Base-by-base conservation (phyloP, 2,329 filamentous ascomycete genomes). In the Cladosporium phlei region DNA sequence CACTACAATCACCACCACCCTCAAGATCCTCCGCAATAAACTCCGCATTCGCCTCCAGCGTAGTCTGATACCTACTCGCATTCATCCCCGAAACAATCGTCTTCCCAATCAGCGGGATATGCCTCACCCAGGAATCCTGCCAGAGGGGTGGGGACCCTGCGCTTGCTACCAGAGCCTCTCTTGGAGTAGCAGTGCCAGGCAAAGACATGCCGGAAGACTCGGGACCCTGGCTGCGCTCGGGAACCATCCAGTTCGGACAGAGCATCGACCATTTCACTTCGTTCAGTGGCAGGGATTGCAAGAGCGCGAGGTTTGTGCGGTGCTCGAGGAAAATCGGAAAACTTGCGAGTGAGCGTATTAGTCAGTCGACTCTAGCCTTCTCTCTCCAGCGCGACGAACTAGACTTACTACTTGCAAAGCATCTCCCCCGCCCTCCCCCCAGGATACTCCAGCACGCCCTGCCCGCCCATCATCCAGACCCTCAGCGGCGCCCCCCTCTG, bases 11-110 rank as follows among this genome's bases (percentile, higher is more conserved):
- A 30, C 60, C 54, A 2, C 35, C 40, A 24, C 25, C 56, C 48
- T 62, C 65, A 34, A 71, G 55, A 55, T 71, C 68, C 34, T 53
- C 58, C 10, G 68, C 67, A 33, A 72, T 61, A 37, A 71, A 67
- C n/a, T 70, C 69, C 2, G 68, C 69, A 47, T 66, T 64, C 46
- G 67, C 62, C 50, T 71, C 69, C 8, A 69, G 60, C 10, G 62
- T 67, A 2, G 65, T 69, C 12, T 49, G 39, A 56, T 70, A 69
- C 12, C 62, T 57, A 24, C 47, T 24, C 7, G 53, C 52, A 48
- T 68, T 61, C 46, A 62, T 60, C 1, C 49, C 52, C 5, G 55
- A 46, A n/a, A 59, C 46, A 21, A 69, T 7, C 25, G 55, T 45
- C 42, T 49, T 58, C 10, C 66, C 67, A 33, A 71, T 56, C 39